Conservation (phyloP, 176 grass and related monocot species). For the Chrysopogon serrulatus region DNA sequence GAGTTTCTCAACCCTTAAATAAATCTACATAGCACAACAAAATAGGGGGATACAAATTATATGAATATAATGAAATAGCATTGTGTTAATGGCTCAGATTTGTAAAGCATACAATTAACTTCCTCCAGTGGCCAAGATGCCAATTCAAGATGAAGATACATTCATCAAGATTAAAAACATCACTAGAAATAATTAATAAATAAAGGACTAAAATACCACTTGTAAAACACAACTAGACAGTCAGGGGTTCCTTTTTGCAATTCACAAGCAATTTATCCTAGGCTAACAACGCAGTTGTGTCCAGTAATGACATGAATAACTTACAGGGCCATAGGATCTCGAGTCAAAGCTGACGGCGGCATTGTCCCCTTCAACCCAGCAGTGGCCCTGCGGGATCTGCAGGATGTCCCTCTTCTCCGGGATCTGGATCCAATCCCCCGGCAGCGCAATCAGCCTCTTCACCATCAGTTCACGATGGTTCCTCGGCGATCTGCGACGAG, state of each 20-base stretch:
- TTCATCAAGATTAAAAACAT: neutral
- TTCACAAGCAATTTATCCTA: neutral
- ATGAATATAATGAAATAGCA: neutral
- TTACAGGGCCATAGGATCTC: slow-evolving; percentile 61
- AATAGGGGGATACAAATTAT: neutral
- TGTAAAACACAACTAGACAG: neutral
- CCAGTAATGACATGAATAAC: neutral
- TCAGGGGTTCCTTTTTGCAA: neutral
- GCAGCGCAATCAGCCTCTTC: slow-evolving; percentile 74
- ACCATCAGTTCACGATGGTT: slow-evolving; percentile 23
- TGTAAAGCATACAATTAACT: neutral
- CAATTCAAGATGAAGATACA: neutral
- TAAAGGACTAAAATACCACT: neutral
- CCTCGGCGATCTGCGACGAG: slow-evolving; percentile 32
- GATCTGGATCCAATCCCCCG: slow-evolving; percentile 73
- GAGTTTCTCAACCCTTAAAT: neutral
- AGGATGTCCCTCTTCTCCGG: slow-evolving; percentile 50
- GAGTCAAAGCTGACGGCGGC: slow-evolving; percentile 51
- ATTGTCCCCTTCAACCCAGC: slow-evolving; percentile 92
- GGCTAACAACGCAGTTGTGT: neutral
- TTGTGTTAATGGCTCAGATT: neutral
- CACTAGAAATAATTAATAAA: no score
- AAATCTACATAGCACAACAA: neutral
- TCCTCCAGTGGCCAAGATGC: neutral
- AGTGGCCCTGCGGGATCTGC: slow-evolving; percentile 62